Evolutionary conservation across 2,329 filamentous ascomycete genomes (phyloP).

Genomic region (Fusarium sp.): DNA sequence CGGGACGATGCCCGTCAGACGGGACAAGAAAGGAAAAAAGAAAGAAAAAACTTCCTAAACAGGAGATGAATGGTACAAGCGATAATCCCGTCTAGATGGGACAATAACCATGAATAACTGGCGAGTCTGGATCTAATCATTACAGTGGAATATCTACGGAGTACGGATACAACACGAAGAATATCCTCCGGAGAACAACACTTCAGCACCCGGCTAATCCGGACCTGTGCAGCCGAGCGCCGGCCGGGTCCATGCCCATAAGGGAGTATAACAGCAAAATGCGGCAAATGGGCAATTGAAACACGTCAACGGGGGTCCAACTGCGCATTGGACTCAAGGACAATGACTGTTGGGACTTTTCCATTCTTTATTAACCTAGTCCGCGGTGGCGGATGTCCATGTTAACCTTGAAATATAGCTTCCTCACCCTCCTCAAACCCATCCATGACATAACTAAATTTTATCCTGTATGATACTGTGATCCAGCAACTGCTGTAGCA

Average conservation of each 20-base stretch:
- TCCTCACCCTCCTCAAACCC: neutral
- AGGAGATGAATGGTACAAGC: neutral
- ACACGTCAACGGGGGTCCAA: conserved; percentile 26
- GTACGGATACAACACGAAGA: neutral
- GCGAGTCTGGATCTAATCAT: neutral
- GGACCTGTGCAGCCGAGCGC: conserved; percentile 39
- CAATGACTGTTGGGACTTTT: neutral
- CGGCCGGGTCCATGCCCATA: conserved; percentile 31
- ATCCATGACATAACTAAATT: conserved; percentile 19
- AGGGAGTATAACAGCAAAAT: conserved; percentile 28
- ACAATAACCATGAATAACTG: too few species aligned
- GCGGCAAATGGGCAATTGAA: conserved; percentile 26
- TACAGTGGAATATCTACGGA: neutral
- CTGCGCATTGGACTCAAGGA: conserved; percentile 16
- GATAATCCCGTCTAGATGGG: conserved; percentile 2
- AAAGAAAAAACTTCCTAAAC: conserved; percentile 9
- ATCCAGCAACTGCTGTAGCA: conserved; percentile 1
- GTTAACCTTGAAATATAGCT: neutral
- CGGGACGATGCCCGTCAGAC: conserved; percentile 10
- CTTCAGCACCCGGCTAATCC: conserved; percentile 31
- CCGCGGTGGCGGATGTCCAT: conserved; percentile 24
- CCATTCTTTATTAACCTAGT: neutral
- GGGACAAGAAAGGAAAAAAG: neutral
- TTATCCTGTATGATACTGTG: conserved; percentile 4
- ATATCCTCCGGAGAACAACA: neutral